Evolutionary conservation across 805 yeast species (phyloP).

Genomic region (Priceomyces medius): DNA sequence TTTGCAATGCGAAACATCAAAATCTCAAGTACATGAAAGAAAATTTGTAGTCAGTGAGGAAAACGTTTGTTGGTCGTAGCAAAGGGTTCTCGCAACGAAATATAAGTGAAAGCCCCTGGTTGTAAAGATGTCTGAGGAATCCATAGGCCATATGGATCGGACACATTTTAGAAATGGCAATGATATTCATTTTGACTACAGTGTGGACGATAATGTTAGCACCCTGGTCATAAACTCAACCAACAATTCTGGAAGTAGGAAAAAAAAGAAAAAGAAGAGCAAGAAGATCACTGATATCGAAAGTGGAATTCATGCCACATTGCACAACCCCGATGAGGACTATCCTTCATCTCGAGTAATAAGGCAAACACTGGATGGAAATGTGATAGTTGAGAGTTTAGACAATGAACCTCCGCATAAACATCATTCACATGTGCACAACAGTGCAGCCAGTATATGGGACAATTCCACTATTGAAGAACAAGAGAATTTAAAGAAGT

Average conservation of each 20-base stretch:
- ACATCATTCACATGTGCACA: conserved; percentile 10
- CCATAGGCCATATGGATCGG: conserved; percentile 9
- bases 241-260: not conserved
- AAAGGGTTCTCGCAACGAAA: not conserved
- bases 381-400: conserved; percentile 66
- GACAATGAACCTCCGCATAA: conserved; percentile 21
- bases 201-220: conserved; percentile 3
- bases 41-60: conserved; percentile 2
- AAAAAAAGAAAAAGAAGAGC: conserved; percentile 33
- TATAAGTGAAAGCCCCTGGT: not conserved
- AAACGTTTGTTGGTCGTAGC: not conserved
- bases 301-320: conserved; percentile 37
- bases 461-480: conserved; percentile 51
- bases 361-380: conserved; percentile 71
- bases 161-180: conserved; percentile 30
- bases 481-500: conserved; percentile 48
- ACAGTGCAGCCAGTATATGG: conserved; percentile 37
- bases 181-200: conserved; percentile 33
- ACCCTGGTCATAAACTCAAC: conserved; percentile 5
- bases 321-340: conserved; percentile 57
- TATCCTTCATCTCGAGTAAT: conserved; percentile 74
- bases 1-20: conserved; percentile 2
- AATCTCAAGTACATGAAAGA: conserved; percentile 3
- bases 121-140: conserved; percentile 8
- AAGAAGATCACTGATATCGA: conserved; percentile 21